phyloP scores from a whole-genome alignment of 2,329 filamentous ascomycete species.

The Phaeoacremonium minimum region DNA sequence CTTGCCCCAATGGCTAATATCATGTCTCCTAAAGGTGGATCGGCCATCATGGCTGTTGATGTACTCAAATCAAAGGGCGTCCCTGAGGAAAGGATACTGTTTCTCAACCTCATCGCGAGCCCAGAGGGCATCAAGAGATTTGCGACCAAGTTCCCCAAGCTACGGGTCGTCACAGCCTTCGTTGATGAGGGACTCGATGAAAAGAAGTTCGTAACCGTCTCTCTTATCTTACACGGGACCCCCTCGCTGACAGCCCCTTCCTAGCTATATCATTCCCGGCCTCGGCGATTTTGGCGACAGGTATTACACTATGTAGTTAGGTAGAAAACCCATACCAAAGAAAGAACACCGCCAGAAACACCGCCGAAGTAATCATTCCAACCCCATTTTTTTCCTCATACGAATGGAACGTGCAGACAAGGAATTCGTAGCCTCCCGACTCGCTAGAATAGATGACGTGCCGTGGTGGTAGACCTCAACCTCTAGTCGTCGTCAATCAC shows the following conservation, averaged over 20 bases:
- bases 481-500: too few relatives aligned
- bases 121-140: conserved; percentile 89
- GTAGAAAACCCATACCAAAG: conserved; percentile 2
- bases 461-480: too few relatives aligned
- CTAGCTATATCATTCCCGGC: conserved; percentile 89
- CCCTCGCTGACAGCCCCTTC: too few relatives aligned
- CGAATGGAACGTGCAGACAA: too few relatives aligned
- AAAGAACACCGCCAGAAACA: too few relatives aligned
- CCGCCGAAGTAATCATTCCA: too few relatives aligned
- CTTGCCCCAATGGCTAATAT: background rate
- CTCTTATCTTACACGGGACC: too few relatives aligned
- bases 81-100: conserved; percentile 90
- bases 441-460: too few relatives aligned
- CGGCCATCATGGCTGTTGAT: conserved; percentile 94
- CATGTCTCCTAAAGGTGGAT: too few relatives aligned
- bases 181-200: conserved; percentile 94
- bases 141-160: conserved; percentile 79
- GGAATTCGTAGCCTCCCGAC: too few relatives aligned
- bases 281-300: conserved; percentile 93
- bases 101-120: conserved; percentile 96
- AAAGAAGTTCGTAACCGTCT: conserved; percentile 86
- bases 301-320: conserved; percentile 77
- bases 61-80: conserved; percentile 87
- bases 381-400: conserved; percentile 43
- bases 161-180: conserved; percentile 92